A percentile compares a stretch with the other conserved stretches of the same genome.
These are phyloP conservation scores for Pyrenophora graminea DNA, from an alignment of 2,329 filamentous ascomycete species.

Conservation along the genomic window DNA sequence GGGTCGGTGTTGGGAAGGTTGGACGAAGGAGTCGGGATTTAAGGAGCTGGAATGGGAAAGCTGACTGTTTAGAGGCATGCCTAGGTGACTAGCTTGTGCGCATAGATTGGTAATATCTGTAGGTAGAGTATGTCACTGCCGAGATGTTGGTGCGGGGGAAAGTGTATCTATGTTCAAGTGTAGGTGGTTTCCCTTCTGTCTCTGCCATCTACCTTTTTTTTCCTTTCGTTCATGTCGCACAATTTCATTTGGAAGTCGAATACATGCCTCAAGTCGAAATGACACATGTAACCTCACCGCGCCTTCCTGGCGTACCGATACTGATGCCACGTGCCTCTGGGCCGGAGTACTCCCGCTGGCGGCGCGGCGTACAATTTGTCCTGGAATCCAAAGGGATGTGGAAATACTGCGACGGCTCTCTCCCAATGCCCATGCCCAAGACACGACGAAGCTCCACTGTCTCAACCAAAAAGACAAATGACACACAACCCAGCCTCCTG, in stretches of 20 bases:
- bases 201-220: neutral
- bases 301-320: slow-evolving; percentile 36
- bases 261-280: slow-evolving; percentile 10
- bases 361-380: slow-evolving; percentile 36
- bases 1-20: too few species aligned
- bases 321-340: slow-evolving; percentile 34
- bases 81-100: too few species aligned
- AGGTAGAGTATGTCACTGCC: neutral
- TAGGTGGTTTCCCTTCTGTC: neutral
- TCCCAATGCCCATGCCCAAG: slow-evolving; percentile 43
- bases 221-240: neutral
- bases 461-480: slow-evolving; percentile 21
- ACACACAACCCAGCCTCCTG: slow-evolving; percentile 37
- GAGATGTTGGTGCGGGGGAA: neutral
- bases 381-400: slow-evolving; percentile 39
- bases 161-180: slow-evolving; percentile 1
- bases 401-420: slow-evolving; percentile 40
- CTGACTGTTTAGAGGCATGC: too few species aligned
- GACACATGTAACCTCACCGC: slow-evolving; percentile 28
- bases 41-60: too few species aligned
- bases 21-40: too few species aligned
- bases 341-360: slow-evolving; percentile 41
- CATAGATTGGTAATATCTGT: too few species aligned
- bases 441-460: slow-evolving; percentile 24
- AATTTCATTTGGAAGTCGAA: neutral